phyloP scores from a whole-genome alignment of 2,329 filamentous ascomycete species.

The Amylocarpus encephaloides region DNA sequence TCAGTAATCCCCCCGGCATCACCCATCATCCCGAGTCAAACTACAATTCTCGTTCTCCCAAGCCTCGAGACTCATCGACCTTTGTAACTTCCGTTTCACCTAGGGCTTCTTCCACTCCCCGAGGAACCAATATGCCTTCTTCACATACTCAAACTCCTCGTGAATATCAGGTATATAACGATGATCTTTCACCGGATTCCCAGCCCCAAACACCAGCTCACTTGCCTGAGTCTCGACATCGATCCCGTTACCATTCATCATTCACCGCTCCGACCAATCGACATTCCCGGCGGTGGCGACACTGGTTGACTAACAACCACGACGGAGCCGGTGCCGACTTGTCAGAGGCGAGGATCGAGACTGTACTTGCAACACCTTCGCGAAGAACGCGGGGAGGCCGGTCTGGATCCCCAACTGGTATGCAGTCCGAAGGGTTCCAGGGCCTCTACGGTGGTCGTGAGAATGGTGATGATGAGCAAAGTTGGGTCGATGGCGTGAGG shows the following conservation, averaged over 20 bases:
- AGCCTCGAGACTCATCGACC: constrained; percentile 9
- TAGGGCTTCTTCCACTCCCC: constrained; percentile 14
- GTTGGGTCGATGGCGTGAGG: constrained; percentile 29
- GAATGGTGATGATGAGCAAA: constrained; percentile 39
- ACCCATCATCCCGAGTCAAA: constrained; percentile 12
- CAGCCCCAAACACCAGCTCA: constrained; percentile 47
- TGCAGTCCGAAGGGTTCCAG: constrained; percentile 39
- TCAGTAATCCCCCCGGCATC: constrained; percentile 5
- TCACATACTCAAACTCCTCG: constrained; percentile 19
- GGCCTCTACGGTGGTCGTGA: constrained; percentile 44
- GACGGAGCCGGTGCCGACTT: constrained; percentile 7
- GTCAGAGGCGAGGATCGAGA: neutral
- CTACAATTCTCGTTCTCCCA: constrained; percentile 16
- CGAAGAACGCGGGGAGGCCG: constrained; percentile 18
- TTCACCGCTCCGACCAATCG: constrained; percentile 38
- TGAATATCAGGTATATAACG: constrained; percentile 40
- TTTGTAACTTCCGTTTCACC: constrained; percentile 10
- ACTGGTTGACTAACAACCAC: constrained; percentile 6
- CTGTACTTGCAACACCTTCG: constrained; percentile 6
- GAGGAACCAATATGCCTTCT: constrained; percentile 3
- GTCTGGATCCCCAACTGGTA: constrained; percentile 34
- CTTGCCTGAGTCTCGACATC: constrained; percentile 43
- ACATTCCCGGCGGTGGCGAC: constrained; percentile 1
- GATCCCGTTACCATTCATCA: constrained; percentile 37
- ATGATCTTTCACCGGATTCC: constrained; percentile 36